These are phyloP conservation scores for Amaranthus tricolor DNA, from an alignment of 179 eudicot species.

Conservation along the genomic window DNA sequence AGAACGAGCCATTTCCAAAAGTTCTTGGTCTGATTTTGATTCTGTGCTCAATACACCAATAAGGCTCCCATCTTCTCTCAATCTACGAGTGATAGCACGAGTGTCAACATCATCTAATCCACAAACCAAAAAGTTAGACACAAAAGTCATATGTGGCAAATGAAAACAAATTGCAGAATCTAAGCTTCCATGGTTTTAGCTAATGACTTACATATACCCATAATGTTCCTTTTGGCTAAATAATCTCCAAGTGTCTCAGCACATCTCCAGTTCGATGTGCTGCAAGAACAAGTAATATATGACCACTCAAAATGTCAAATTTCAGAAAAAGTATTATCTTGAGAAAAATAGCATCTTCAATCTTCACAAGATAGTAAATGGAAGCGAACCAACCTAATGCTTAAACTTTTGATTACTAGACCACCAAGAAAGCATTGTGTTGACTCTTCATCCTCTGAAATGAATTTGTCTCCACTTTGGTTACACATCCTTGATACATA, in stretches of 20 bases:
- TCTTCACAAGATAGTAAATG: background rate
- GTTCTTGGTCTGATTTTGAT: constrained; percentile 71
- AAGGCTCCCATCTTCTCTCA: constrained; percentile 96
- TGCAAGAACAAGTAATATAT: constrained; percentile 28
- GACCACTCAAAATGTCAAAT: background rate
- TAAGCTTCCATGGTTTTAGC: background rate
- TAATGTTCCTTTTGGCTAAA: constrained; percentile 79
- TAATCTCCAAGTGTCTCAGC: constrained; percentile 71
- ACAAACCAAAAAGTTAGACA: constrained; percentile 12
- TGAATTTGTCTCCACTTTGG: constrained; percentile 13
- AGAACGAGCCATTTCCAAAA: constrained; percentile 76
- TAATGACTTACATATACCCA: constrained; percentile 88
- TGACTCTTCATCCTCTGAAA: constrained; percentile 90
- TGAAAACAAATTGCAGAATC: background rate
- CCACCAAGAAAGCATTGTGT: constrained; percentile 86
- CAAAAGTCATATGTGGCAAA: constrained; percentile 6
- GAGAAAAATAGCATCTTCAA: background rate
- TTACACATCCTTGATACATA: background rate
- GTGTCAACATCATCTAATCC: constrained; percentile 92
- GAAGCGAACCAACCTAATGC: constrained; percentile 63
- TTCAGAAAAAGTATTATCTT: background rate
- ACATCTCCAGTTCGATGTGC: constrained; percentile 94
- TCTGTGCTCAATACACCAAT: constrained; percentile 95
- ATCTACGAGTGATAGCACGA: constrained; percentile 91
- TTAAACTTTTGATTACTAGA: constrained; percentile 83